Base-by-base conservation (phyloP, 768 basidiomycete species). In the Pilatotrama ljubarskyi region DNA sequence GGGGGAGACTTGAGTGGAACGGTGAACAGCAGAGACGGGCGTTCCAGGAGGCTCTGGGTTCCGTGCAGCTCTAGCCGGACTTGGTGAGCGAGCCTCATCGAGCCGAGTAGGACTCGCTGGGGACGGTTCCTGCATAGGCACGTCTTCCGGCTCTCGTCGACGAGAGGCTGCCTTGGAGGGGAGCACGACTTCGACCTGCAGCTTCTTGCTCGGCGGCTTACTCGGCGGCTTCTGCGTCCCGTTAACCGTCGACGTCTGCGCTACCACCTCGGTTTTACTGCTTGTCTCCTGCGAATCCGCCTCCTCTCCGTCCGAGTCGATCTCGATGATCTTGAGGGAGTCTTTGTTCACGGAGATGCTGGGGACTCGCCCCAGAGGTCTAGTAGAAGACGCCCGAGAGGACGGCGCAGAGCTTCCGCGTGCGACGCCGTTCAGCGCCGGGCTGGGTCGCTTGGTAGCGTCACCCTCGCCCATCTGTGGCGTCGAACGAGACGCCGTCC, bases 321-420 rank as follows among this genome's bases (percentile, higher is more conserved):
- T 64, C 35, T 66, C 65, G 32, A 66, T 55, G 25, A 66, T 59
- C 59, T 58, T 59, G 18, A 62, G 53, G 9, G 55, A 42, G 15
- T 60, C 59, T 9, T 51, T 53, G 40, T 36, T 44, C 8, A 36
- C 47, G 17, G 32, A 5, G 25, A 22, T 47, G 7, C 38, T 49
- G 6, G 55, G 37, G 8, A 50, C 20, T 18, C 25, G 53, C 9
- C 15, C 24, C 0, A 48, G 24, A 17, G 56, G 52, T 15, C 61
- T 56, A 5, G 61, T 5, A 13, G 51, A 48, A 1, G 61, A 63
- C 1, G 61, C 47, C 3, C 61, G 56, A 24, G 61, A 58, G 0
- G 61, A 44, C 0, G 51, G 36, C 4, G 17, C 49, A 0, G 58
- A 48, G 44, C 50, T 9, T 2, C 37, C 32, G 18, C 24, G 36